Base-by-base conservation (phyloP, 2,329 filamentous ascomycete species). In the Pseudocercospora pini-densiflorae region DNA sequence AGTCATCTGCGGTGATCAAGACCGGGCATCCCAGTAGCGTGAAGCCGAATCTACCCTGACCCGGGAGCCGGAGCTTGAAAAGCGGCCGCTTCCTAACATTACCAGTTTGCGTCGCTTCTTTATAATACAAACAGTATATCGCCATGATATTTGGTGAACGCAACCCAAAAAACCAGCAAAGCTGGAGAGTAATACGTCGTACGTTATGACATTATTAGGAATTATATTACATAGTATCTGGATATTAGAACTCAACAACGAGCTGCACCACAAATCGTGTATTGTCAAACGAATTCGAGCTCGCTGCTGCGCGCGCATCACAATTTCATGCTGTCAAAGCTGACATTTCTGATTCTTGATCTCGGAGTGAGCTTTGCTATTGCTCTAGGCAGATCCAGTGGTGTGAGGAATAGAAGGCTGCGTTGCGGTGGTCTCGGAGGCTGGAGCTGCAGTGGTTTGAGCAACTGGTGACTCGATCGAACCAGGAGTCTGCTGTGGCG, bases 401-500 rank as follows among this genome's bases (percentile, higher is more conserved):
- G 55, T 40, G 55, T 59, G 55, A 5, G 29, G 55, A 16, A 59
- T 14, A 21, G 55, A n/a, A 21, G 55, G 31, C 24, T 59, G 55
- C 55, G 29, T 23, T 2, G 55, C 33, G 19, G 31, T 21, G 5
- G 16, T 40, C 24, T 19, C 29, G 1, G 33, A 23, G 12, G 24
- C 40, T 4, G 47, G 47, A 12, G 5, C 19, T 51, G 47, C n/a
- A 24, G 47, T 16, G n/a, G 19, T 14, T 27, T 14, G 19, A 53
- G 47, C 47, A 4, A 27, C 9, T 24, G 54, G n/a, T 10, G 23
- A 14, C 54, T 58, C 23, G 19, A 21, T 23, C 23, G 36, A n/a
- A 29, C 40, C 59, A 23, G 59, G 24, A 8, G 59, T 61, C 36
- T 47, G 36, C 40, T 47, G 36, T 61, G 58, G 58, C 16, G 23